Percentiles rank a stretch among this genome's conserved stretches.
Conservation (phyloP, 2,329 filamentous ascomycete genomes). For the Verticillium alfalfae region DNA sequence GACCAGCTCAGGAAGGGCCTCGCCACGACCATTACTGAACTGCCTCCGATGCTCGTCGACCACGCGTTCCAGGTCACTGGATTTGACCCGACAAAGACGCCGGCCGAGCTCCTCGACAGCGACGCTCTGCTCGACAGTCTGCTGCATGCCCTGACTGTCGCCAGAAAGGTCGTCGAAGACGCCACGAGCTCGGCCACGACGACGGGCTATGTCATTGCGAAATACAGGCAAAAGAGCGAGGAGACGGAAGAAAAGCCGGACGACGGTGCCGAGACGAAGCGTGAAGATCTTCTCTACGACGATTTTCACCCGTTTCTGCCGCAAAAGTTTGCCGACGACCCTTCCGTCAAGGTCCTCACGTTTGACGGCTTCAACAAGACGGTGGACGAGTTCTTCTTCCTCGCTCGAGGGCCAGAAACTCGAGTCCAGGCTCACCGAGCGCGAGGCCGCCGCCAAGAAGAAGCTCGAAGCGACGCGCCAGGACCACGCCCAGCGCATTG, state of each 20-base stretch:
- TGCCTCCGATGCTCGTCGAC: constrained; percentile 82
- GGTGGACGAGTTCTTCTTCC: constrained; percentile 96
- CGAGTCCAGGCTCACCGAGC: constrained; percentile 75
- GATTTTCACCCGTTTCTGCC: constrained; percentile 95
- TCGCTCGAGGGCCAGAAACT: constrained; percentile 92
- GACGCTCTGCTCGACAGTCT: constrained; percentile 61
- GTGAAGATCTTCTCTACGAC: constrained; percentile 66
- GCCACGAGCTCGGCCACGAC: constrained; percentile 61
- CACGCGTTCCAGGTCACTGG: constrained; percentile 68
- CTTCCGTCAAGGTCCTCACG: constrained; percentile 62
- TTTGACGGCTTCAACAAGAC: constrained; percentile 87
- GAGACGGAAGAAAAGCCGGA: constrained; percentile 2
- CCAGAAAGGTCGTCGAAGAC: constrained; percentile 61
- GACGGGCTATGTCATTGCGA: constrained; percentile 87
- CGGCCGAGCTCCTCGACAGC: constrained; percentile 64
- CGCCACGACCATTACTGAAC: constrained; percentile 79
- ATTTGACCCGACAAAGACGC: constrained; percentile 64
- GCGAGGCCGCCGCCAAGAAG: constrained; percentile 72
- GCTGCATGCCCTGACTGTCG: constrained; percentile 63
- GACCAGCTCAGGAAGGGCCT: constrained; percentile 76
- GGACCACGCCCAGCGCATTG: constrained; percentile 81
- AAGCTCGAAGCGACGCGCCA: constrained; percentile 80
- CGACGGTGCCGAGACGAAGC: constrained; percentile 20
- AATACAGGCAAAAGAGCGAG: constrained; percentile 31
- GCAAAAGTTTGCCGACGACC: constrained; percentile 66